A percentile compares a stretch with the other conserved stretches of the same genome.
Evolutionary conservation across 73 alveolate genomes (phyloP).

Genomic region (Symbiodinium natans): DNA sequence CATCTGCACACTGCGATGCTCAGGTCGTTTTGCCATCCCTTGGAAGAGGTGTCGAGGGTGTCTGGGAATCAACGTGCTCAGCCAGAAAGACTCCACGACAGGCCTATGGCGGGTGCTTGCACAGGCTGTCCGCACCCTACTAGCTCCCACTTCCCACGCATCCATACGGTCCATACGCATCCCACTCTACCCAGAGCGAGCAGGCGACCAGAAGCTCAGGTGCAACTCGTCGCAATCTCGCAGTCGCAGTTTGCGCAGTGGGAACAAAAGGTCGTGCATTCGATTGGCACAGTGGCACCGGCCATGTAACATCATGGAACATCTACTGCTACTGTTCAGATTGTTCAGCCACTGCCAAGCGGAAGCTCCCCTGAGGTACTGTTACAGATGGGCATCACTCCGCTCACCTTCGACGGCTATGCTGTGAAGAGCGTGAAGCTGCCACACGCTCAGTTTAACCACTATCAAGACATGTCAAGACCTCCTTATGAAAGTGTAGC

Average conservation of each 20-base stretch:
- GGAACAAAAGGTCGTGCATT: neutral
- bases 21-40: neutral
- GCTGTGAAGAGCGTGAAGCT: conserved; percentile 81
- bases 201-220: no score
- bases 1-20: neutral
- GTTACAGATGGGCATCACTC: conserved; percentile 87
- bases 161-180: no score
- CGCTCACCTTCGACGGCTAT: conserved; percentile 88
- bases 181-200: no score
- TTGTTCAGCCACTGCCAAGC: no score
- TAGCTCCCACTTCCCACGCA: no score
- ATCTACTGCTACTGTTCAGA: no score
- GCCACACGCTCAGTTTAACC: neutral
- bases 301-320: no score
- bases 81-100: neutral
- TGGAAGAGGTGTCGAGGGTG: neutral
- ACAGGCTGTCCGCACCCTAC: neutral
- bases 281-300: neutral
- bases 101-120: neutral
- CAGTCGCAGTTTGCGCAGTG: no score
- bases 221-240: no score
- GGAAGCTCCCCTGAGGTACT: conserved; percentile 68
- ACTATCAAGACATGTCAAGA: neutral
- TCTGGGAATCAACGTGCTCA: no score
- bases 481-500: neutral